phyloP scores from a whole-genome alignment of 441 rosid genomes.

The Biscutella laevigata region DNA sequence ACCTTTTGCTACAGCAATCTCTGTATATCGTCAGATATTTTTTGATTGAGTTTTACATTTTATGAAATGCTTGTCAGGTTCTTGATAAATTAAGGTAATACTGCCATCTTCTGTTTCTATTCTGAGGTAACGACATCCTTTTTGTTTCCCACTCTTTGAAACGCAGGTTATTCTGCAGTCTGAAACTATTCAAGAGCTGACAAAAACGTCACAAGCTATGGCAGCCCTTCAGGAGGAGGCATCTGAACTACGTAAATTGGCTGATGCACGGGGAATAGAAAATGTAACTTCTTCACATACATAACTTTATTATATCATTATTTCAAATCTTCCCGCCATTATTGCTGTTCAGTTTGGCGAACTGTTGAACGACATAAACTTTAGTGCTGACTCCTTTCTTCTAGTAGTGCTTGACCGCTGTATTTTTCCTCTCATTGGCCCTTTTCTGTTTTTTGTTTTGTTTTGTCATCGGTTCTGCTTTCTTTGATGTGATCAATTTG shows the following conservation, averaged over 20 bases:
- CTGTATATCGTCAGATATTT: neutral
- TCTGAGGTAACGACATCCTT: neutral
- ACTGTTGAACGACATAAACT: neutral
- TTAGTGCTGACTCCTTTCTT: neutral
- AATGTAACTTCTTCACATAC: conserved; percentile 40
- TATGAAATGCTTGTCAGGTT: neutral
- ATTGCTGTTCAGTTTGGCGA: neutral
- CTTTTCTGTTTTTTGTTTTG: neutral
- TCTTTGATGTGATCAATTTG: neutral
- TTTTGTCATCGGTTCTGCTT: neutral
- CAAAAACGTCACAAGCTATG: conserved; percentile 76
- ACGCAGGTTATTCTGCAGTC: conserved; percentile 85
- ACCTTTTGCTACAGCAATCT: neutral
- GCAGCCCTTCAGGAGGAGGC: conserved; percentile 65
- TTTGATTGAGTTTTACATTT: neutral
- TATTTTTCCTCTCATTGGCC: neutral
- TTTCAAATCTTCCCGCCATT: neutral
- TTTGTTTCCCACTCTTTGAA: conserved; percentile 17
- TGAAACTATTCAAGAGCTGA: conserved; percentile 91
- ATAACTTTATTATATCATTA: neutral
- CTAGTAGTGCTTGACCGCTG: neutral
- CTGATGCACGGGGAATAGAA: conserved; percentile 49
- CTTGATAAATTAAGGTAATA: neutral
- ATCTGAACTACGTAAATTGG: conserved; percentile 56
- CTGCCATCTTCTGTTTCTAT: neutral